These are phyloP conservation scores for Strigomonas culicis DNA, from an alignment of 208 protist genomes.

Conservation along the genomic window DNA sequence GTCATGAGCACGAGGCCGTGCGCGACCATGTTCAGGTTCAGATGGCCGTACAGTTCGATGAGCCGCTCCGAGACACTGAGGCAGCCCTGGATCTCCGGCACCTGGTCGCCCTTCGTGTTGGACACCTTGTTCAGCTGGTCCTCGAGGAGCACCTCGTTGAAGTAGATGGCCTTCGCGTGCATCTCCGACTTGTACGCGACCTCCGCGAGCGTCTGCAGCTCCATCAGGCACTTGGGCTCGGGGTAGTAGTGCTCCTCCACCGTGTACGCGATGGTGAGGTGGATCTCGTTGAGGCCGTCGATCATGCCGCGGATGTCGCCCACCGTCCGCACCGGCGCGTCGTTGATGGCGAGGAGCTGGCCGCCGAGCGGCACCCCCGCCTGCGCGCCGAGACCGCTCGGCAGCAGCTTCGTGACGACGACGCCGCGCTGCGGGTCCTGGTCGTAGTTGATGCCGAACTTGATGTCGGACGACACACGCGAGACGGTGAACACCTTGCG, in stretches of 20 bases:
- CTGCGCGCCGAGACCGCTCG: constrained; percentile 59
- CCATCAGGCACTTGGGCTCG: constrained; percentile 61
- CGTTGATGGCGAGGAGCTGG: constrained; percentile 73
- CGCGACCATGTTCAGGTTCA: constrained; percentile 81
- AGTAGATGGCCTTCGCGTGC: constrained; percentile 88
- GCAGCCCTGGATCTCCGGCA: constrained; percentile 39
- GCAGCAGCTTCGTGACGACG: constrained; percentile 80
- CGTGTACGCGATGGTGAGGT: constrained; percentile 52
- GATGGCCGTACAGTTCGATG: constrained; percentile 84
- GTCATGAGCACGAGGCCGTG: constrained; percentile 80
- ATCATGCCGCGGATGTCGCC: constrained; percentile 79
- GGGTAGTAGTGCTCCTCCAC: constrained; percentile 46
- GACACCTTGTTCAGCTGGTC: constrained; percentile 44
- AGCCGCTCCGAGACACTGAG: constrained; percentile 68
- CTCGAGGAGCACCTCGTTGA: constrained; percentile 85
- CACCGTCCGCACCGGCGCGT: constrained; percentile 44
- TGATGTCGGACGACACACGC: constrained; percentile 41
- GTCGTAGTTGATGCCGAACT: constrained; percentile 92
- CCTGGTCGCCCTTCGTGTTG: constrained; percentile 26
- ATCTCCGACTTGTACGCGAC: constrained; percentile 76
- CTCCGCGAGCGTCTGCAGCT: constrained; percentile 58
- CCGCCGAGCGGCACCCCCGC: constrained; percentile 72
- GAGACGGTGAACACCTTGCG: constrained; percentile 49
- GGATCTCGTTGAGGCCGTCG: constrained; percentile 61
- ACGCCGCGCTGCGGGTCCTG: constrained; percentile 58